Conservation (phyloP, 352 stramenopile genomes). For the Halophytophthora polymorphica region DNA sequence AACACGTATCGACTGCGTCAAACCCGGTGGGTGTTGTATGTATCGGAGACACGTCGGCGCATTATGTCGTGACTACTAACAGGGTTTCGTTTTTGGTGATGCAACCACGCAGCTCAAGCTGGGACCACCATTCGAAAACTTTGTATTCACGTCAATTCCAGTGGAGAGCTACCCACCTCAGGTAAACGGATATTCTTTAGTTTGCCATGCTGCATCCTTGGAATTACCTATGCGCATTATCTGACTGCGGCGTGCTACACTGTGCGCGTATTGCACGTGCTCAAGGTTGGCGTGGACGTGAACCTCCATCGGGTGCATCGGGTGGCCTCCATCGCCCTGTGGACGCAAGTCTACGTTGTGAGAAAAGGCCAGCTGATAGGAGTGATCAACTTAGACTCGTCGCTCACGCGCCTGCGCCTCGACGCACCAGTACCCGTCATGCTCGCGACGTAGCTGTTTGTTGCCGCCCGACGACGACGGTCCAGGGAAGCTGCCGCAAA, state of each 20-base stretch:
- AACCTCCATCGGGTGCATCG: constrained; percentile 77
- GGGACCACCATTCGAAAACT: constrained; percentile 48
- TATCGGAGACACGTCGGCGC: too few relatives aligned
- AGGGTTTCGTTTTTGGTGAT: constrained; percentile 3
- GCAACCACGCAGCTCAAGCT: constrained; percentile 38
- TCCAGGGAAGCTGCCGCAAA: too few relatives aligned
- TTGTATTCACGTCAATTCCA: constrained; percentile 52
- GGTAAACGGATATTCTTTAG: constrained; percentile 17
- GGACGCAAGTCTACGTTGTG: constrained; percentile 83
- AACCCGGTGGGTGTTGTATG: constrained; percentile 35
- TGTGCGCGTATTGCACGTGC: too few relatives aligned
- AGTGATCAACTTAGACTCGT: constrained; percentile 70
- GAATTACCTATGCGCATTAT: neutral
- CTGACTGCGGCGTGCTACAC: neutral
- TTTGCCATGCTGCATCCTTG: too few relatives aligned
- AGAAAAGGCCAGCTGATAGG: constrained; percentile 68
- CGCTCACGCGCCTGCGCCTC: constrained; percentile 46
- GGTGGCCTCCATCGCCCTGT: constrained; percentile 73
- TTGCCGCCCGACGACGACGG: too few relatives aligned
- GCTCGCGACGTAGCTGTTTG: constrained; percentile 10
- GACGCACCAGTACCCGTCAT: constrained; percentile 58
- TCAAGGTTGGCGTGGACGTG: constrained; percentile 61
- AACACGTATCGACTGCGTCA: constrained; percentile 41
- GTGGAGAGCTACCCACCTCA: constrained; percentile 82
- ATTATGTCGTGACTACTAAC: too few relatives aligned